Conservation (phyloP, 106 monocot genomes). For the Dendrobium officinale region DNA sequence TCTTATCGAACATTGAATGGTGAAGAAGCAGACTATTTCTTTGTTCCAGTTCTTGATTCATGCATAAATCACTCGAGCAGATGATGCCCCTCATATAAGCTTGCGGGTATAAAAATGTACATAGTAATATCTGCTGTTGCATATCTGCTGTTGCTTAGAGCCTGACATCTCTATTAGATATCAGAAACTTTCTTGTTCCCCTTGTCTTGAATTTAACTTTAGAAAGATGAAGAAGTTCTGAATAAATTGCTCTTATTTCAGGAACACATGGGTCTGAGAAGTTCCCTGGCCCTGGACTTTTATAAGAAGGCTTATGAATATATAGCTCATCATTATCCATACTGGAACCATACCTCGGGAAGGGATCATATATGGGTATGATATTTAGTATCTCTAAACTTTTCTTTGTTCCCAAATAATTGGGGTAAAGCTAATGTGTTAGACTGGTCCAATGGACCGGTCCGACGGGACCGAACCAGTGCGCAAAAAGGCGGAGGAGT, state of each 20-base stretch:
- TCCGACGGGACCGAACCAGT: no score
- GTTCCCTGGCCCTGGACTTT: conserved; percentile 49
- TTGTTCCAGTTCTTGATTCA: conserved; percentile 88
- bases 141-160: neutral
- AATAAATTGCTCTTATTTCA: conserved; percentile 24
- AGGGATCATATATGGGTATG: conserved; percentile 97
- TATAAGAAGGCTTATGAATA: conserved; percentile 87
- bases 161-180: neutral
- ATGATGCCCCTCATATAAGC: conserved; percentile 68
- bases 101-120: conserved; percentile 34
- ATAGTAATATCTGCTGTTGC: neutral
- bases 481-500: no score
- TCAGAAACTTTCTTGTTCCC: neutral
- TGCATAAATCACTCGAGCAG: conserved; percentile 77
- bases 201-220: neutral
- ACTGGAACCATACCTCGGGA: conserved; percentile 89
- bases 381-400: neutral
- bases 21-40: conserved; percentile 94
- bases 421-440: neutral
- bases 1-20: conserved; percentile 88
- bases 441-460: no score
- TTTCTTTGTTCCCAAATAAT: neutral
- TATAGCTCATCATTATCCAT: conserved; percentile 71
- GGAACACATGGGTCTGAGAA: conserved; percentile 55
- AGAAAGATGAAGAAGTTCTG: neutral